phyloP scores from a whole-genome alignment of 1,284 basidiomycete genomes.

The Leccinum huronense region DNA sequence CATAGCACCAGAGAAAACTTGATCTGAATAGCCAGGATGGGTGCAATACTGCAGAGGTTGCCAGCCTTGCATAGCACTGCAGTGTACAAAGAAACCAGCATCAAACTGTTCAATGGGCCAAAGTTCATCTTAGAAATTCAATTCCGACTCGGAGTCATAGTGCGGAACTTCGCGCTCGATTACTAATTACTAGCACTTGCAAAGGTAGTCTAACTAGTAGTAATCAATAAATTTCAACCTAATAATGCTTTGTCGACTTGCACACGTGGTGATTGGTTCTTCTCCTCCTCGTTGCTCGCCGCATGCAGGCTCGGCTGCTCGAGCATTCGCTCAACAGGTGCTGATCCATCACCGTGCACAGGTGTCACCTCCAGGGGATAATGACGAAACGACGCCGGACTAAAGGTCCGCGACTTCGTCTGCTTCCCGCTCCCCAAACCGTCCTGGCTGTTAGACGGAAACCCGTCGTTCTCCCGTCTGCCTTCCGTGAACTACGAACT shows the following conservation, averaged over 20 bases:
- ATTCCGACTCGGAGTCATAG: too few relatives aligned
- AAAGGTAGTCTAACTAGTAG: too few relatives aligned
- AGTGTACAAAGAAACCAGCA: too few relatives aligned
- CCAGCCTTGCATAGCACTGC: too few relatives aligned
- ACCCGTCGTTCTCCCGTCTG: slow-evolving; percentile 55
- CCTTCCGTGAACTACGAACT: slow-evolving; percentile 45
- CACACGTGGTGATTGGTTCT: slow-evolving; percentile 14
- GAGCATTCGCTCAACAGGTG: slow-evolving; percentile 14
- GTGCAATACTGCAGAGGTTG: too few relatives aligned
- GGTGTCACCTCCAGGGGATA: slow-evolving; percentile 38
- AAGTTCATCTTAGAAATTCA: too few relatives aligned
- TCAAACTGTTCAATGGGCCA: too few relatives aligned
- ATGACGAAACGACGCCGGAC: slow-evolving; percentile 45
- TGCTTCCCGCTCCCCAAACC: slow-evolving; percentile 35
- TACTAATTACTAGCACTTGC: too few relatives aligned
- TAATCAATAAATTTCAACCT: too few relatives aligned
- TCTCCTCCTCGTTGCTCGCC: slow-evolving; percentile 19
- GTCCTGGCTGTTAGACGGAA: slow-evolving; percentile 41
- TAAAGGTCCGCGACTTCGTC: slow-evolving; percentile 42
- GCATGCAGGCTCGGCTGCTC: slow-evolving; percentile 16
- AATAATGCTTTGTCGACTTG: slow-evolving; percentile 19
- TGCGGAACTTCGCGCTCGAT: too few relatives aligned
- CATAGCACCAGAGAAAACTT: too few relatives aligned
- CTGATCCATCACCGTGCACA: slow-evolving; percentile 21
- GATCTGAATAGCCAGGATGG: too few relatives aligned